Base-by-base conservation (phyloP, 2,329 filamentous ascomycete species). In the Xylaria sp. region DNA sequence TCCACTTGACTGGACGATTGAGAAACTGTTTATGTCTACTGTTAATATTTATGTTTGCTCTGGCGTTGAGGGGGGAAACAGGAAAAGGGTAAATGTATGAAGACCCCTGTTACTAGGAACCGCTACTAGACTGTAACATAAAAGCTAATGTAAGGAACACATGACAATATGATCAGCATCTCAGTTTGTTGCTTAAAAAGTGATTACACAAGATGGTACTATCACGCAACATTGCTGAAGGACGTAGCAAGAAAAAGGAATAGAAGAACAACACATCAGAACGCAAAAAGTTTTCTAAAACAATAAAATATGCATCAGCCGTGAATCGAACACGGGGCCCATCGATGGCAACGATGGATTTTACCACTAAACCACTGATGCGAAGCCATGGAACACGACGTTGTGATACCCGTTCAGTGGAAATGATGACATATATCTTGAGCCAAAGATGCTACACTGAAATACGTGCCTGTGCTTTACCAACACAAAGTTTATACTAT, bases 261-360 rank as follows among this genome's bases (percentile, higher is more conserved):
- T n/a, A n/a, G n/a, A n/a, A n/a, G n/a, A n/a, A n/a, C n/a, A n/a
- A n/a, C n/a, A n/a, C n/a, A n/a, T n/a, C n/a, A n/a, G n/a, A n/a
- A n/a, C n/a, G n/a, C n/a, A n/a, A n/a, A n/a, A n/a, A n/a, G n/a
- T n/a, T n/a, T n/a, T n/a, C n/a, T n/a, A n/a, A n/a, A n/a, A n/a
- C n/a, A n/a, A n/a, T n/a, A n/a, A n/a, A n/a, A n/a, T n/a, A n/a
- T 79, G 78, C 77, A 79, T 76, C 72, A 79, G 77, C 79, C 79
- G 78, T 73, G 80, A 81, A 81, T 81, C 79, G 80, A 81, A 81
- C 80, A 73, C 79, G 80, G 80, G 79, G 80, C 81, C 80, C 81
- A 81, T 83, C 81, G 81, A 83, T 83, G 81, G 81, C 81, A 83
- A 83, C 81, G 81, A 83, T 81, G 81, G 80, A 83, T 83, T 83